A percentile compares a stretch with the other conserved stretches of the same genome.
phyloP scores from a whole-genome alignment of 2,329 filamentous ascomycete genomes.

The Onygena corvina region DNA sequence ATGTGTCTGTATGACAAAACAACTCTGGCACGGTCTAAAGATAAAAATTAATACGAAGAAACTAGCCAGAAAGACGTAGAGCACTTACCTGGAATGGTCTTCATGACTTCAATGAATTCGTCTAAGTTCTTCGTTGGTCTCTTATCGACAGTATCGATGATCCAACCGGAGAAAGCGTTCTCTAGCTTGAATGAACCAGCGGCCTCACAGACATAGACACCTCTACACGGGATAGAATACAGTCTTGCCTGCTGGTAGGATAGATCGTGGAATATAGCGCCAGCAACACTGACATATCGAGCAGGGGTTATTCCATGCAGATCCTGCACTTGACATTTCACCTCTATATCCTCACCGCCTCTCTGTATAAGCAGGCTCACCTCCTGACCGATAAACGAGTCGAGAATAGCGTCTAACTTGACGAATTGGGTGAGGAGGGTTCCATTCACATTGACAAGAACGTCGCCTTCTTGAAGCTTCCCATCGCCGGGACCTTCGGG shows the following conservation, averaged over 20 bases:
- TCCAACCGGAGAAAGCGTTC: slow-evolving; percentile 79
- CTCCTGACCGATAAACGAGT: slow-evolving; percentile 69
- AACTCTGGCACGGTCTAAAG: slow-evolving; percentile 56
- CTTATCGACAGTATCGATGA: slow-evolving; percentile 85
- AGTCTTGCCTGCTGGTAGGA: slow-evolving; percentile 97
- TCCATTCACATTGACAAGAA: slow-evolving; percentile 84
- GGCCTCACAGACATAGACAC: slow-evolving; percentile 90
- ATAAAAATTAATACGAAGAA: neutral
- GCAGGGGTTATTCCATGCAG: slow-evolving; percentile 91
- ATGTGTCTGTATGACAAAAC: slow-evolving; percentile 95
- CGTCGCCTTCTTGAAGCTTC: slow-evolving; percentile 87
- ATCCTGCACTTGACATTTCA: slow-evolving; percentile 75
- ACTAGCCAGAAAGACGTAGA: neutral
- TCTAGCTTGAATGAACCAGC: slow-evolving; percentile 93
- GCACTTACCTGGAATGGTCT: slow-evolving; percentile 58
- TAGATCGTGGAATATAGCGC: slow-evolving; percentile 86
- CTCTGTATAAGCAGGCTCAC: slow-evolving; percentile 75
- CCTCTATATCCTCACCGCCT: slow-evolving; percentile 74
- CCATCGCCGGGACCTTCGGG: slow-evolving; percentile 76
- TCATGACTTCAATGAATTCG: slow-evolving; percentile 83
- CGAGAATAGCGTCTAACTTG: slow-evolving; percentile 77
- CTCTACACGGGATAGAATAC: slow-evolving; percentile 82
- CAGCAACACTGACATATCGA: slow-evolving; percentile 86
- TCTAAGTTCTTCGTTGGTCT: slow-evolving; percentile 79
- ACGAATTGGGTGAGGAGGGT: slow-evolving; percentile 90